Base-by-base conservation (phyloP, 257 asterid species). In the Solanum appendiculatum region DNA sequence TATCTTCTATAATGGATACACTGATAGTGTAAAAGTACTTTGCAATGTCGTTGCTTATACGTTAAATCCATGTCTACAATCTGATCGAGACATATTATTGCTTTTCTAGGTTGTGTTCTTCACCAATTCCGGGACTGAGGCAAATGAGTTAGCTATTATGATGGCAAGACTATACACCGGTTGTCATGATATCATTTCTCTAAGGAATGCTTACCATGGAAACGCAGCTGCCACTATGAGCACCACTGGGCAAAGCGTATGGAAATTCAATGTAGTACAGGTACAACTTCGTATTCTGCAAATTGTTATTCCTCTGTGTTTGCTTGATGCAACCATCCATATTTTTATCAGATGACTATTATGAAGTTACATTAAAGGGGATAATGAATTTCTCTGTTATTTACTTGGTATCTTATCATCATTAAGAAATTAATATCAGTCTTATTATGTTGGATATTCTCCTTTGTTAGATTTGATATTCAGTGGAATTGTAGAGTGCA, bases 71-170 rank as follows among this genome's bases (percentile, higher is more conserved):
- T 80, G 10, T 80, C 42, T 46, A 9, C 42, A 46, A 80, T 16
- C 14, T 80, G 15, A 80, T 46, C 3, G 18, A 0, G 84, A 29
- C 66, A 80, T 48, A 18, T 46, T 12, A 80, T 81, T 29, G 29
- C 20, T 10, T 48, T 69, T 73, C 39, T n/a, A 97, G 98, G 98
- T 97, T 51, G 97, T 94, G 78, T 97, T 94, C 92, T 95, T 97
- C 88, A 97, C 98, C 7, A 97, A 97, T 91, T 97, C 99, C 15
- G 99, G 98, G 88, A 97, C 99, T 0, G 98, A 97, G 91, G 99
- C 98, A 8, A 97, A 97, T 68, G 99, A 97, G 90, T 91, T 95
- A 89, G 99, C 98, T 31, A 84, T 97, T 89, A 34, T 97, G 95
- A 95, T 97, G 98, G 93, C 99, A 1, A 89, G 95, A 46, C 85